Percentiles rank a stretch among this genome's conserved stretches.
These are phyloP conservation scores for Phaseolus coccineus DNA, from an alignment of 331 rosid species.

Conservation along the genomic window DNA sequence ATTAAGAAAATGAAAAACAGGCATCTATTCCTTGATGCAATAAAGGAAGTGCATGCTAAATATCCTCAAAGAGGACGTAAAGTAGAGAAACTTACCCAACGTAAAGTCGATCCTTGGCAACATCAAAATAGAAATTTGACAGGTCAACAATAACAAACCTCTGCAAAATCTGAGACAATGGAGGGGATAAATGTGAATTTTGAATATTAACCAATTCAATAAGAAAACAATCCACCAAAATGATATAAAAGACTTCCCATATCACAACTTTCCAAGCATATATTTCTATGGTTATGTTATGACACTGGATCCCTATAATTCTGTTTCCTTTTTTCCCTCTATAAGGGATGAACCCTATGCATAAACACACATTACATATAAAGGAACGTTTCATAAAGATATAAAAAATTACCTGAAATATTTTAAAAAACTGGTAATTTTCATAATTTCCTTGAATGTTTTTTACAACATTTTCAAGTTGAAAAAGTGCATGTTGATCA, in stretches of 20 bases:
- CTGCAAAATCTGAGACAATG: constrained; percentile 83
- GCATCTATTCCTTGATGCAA: constrained; percentile 14
- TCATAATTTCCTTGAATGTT: constrained; percentile 85
- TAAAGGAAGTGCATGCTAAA: not conserved
- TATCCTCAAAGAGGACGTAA: not conserved
- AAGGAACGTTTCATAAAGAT: constrained; percentile 24
- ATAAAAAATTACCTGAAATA: constrained; percentile 77
- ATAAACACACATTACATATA: not conserved
- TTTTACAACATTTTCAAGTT: constrained; percentile 86
- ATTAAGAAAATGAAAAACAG: constrained; percentile 37
- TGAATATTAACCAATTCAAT: constrained; percentile 30
- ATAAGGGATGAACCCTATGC: constrained; percentile 13
- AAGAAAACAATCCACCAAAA: constrained; percentile 27
- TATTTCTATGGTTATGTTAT: not conserved
- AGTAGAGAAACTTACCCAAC: constrained; percentile 70
- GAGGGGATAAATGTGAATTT: constrained; percentile 16
- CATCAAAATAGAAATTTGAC: constrained; percentile 93
- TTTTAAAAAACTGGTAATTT: constrained; percentile 90
- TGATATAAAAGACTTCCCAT: not conserved
- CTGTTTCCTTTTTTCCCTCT: not conserved
- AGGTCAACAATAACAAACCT: constrained; percentile 95
- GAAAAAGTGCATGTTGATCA: constrained; percentile 88
- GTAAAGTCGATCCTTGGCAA: constrained; percentile 98
- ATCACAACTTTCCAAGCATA: constrained; percentile 24
- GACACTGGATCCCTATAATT: not conserved